phyloP scores from a whole-genome alignment of 306 rosid species.

The Coriaria nepalensis region DNA sequence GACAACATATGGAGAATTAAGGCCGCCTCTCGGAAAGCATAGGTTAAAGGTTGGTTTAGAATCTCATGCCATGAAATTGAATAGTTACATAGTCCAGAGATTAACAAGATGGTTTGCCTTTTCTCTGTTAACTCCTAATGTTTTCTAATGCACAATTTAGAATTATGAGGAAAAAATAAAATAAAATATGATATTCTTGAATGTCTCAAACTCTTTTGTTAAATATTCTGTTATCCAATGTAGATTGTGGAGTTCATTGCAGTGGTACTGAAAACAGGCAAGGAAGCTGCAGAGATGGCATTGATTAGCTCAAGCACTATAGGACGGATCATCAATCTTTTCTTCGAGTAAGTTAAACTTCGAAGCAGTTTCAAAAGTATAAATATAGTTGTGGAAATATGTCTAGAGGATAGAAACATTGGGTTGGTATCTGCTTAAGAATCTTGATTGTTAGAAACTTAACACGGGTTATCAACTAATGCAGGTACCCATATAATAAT shows the following conservation, averaged over 20 bases:
- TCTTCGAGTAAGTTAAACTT: constrained; percentile 67
- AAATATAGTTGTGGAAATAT: no score
- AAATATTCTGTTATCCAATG: constrained; percentile 16
- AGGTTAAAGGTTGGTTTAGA: constrained; percentile 67
- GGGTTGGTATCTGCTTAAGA: background rate
- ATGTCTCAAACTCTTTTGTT: constrained; percentile 6
- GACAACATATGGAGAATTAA: constrained; percentile 86
- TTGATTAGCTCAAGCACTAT: constrained; percentile 83
- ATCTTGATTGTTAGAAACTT: background rate
- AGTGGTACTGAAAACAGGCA: constrained; percentile 67
- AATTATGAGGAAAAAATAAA: no score
- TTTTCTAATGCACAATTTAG: background rate
- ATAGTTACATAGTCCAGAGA: background rate
- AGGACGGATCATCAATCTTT: constrained; percentile 73
- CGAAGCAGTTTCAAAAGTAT: background rate
- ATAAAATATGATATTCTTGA: background rate
- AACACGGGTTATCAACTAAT: constrained; percentile 15
- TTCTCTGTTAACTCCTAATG: background rate
- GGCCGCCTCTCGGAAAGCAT: constrained; percentile 97
- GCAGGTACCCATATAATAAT: constrained; percentile 91
- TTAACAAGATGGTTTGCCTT: background rate
- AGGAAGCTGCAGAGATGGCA: constrained; percentile 73
- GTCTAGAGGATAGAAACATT: background rate
- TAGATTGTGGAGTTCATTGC: constrained; percentile 95
- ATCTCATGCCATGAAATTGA: constrained; percentile 2